phyloP scores from a whole-genome alignment of 164 flowering plant genomes.

The Piper longum region DNA sequence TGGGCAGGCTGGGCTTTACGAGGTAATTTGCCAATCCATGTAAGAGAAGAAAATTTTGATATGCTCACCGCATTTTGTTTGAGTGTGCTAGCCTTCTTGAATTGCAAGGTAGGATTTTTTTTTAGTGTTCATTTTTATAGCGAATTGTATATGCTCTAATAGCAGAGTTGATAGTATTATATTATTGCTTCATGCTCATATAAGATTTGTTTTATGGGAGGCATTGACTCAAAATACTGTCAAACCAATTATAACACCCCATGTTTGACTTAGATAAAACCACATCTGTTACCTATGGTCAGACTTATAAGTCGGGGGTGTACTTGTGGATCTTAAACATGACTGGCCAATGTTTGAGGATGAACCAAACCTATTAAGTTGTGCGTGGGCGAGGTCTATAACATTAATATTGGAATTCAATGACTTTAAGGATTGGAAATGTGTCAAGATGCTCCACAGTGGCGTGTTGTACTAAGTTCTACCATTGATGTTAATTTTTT shows the following conservation, averaged over 20 bases:
- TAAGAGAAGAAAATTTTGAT: neutral
- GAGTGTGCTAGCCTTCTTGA: neutral
- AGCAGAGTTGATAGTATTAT: neutral
- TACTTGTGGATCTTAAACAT: too few species aligned
- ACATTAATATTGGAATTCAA: too few species aligned
- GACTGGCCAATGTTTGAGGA: too few species aligned
- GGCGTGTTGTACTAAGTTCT: too few species aligned
- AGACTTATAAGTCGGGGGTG: too few species aligned
- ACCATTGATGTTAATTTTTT: neutral
- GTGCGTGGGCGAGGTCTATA: too few species aligned
- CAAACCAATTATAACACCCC: too few species aligned
- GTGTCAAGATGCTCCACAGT: too few species aligned
- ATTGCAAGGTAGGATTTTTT: neutral
- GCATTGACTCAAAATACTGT: neutral
- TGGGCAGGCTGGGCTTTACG: constrained; percentile 84
- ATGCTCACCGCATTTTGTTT: neutral
- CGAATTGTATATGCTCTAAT: neutral
- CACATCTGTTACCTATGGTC: too few species aligned
- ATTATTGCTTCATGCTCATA: neutral
- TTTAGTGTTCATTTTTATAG: neutral
- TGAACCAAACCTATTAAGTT: too few species aligned
- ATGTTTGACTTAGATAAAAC: too few species aligned
- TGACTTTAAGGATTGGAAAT: too few species aligned
- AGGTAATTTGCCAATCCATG: constrained; percentile 8
- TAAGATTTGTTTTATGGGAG: neutral